These are phyloP conservation scores for Melastoma malabathricum DNA, from an alignment of 345 rosid species.

Conservation along the genomic window DNA sequence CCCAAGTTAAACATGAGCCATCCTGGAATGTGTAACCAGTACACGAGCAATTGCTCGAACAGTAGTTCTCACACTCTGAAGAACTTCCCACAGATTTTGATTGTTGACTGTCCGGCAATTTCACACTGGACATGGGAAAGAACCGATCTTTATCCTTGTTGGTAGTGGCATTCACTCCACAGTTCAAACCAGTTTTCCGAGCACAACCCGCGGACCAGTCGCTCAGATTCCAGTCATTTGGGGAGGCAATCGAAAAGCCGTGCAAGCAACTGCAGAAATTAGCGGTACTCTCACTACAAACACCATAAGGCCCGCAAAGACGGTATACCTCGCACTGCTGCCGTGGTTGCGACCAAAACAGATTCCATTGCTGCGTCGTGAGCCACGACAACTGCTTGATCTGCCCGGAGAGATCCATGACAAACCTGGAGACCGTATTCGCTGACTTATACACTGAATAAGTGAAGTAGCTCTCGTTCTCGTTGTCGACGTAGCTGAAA, in stretches of 20 bases:
- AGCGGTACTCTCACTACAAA: slow-evolving; percentile 21
- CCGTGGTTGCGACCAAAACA: slow-evolving; percentile 62
- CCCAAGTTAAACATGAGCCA: slow-evolving; percentile 40
- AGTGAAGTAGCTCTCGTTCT: slow-evolving; percentile 46
- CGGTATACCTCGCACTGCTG: slow-evolving; percentile 57
- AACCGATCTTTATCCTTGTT: slow-evolving; percentile 25
- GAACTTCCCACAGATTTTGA: slow-evolving; percentile 11
- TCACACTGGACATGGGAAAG: slow-evolving; percentile 8
- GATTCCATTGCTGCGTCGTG: slow-evolving; percentile 27
- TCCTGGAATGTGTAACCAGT: slow-evolving; percentile 39
- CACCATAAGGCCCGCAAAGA: slow-evolving; percentile 59
- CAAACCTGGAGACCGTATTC: slow-evolving; percentile 24
- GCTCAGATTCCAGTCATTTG: slow-evolving; percentile 28
- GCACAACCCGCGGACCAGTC: slow-evolving; percentile 55
- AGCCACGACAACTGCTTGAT: slow-evolving; percentile 42
- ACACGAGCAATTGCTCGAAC: slow-evolving; percentile 50
- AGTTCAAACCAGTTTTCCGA: slow-evolving; percentile 33
- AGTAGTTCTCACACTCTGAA: slow-evolving; percentile 26
- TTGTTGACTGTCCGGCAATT: slow-evolving; percentile 13
- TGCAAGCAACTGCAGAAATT: slow-evolving; percentile 11
- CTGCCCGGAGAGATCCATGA: slow-evolving; percentile 56
- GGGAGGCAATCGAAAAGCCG: slow-evolving; percentile 28
- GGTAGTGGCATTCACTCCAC: slow-evolving; percentile 17
- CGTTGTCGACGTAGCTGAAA: slow-evolving; percentile 28
- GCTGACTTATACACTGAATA: slow-evolving; percentile 23